Evolutionary conservation across 805 yeast genomes (phyloP), one percentile per base, ranked within the genome.

Genomic region (Starmerella apicola): DNA sequence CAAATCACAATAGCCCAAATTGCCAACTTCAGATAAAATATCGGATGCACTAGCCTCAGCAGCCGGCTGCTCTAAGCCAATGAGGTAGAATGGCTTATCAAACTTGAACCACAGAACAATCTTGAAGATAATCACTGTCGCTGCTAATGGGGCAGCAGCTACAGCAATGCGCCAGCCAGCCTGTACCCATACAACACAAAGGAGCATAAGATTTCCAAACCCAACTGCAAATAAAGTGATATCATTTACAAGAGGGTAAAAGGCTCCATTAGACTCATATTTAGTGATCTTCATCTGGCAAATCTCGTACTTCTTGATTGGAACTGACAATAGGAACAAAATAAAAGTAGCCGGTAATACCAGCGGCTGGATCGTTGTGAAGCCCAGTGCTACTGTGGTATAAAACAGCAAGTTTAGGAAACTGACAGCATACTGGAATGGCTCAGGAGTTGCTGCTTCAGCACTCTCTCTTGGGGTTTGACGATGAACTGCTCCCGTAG

Each of bases 351-450:
- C 50, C 3, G 61, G 57, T 9, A 59, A 45, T 13, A 61, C 54
- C 13, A 62, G 46, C 3, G 66, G 66, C 49, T 62, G 66, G 32
- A 62, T 55, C 0, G 61, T 51, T 0, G 65, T 55, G 42, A 62
- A 61, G 2, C 59, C 55, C 4, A 62, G 48, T 2, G 60, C 64
- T 36, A 62, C 54, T 1, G 63, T 60, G 22, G 55, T 40, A 39
- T 60, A 56, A 38, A 62, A 62, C 24, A 59, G 43, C 4, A 53
- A 34, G 56, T 55, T 57, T 26, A 58, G 56, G 42, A 52, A 59
- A 33, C 56, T 48, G 12, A 50, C 37, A 1, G 66, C 62, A 37
- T 50, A 62, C 26, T 52, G 55, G 39, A 59, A 60, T 5, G 52
- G 46, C 41, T 58, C 63, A 1, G 66, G 64, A 17, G 55, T 53